phyloP scores from a whole-genome alignment of 768 basidiomycete genomes.

The Leccinum pellstonianum region DNA sequence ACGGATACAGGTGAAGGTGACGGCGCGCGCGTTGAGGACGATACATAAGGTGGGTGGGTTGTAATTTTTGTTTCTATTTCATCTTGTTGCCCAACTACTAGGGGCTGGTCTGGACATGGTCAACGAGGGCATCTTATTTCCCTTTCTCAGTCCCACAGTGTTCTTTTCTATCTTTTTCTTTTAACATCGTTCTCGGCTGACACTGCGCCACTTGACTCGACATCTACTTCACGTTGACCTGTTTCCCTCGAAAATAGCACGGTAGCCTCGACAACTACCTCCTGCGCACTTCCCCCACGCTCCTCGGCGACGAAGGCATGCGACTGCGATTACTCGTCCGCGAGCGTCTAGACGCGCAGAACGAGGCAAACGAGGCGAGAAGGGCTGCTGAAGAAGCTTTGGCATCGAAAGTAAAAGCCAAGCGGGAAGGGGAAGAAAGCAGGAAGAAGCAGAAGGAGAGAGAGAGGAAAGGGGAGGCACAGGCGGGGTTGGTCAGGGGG shows the following conservation, averaged over 20 bases:
- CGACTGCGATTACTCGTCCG: constrained; percentile 44
- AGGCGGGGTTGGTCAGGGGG: constrained; percentile 18
- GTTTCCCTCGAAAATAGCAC: constrained; percentile 37
- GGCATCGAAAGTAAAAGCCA: constrained; percentile 13
- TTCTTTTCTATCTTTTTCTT: background rate
- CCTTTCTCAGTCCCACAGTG: no score
- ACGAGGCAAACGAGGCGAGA: constrained; percentile 13
- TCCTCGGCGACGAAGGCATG: constrained; percentile 42
- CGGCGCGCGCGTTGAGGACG: constrained; percentile 72
- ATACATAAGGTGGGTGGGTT: constrained; percentile 69
- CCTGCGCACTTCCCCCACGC: constrained; percentile 41
- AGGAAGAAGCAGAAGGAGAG: constrained; percentile 5
- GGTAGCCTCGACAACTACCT: constrained; percentile 76
- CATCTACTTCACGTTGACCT: background rate
- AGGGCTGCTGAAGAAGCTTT: constrained; percentile 19
- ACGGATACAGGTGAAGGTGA: constrained; percentile 64
- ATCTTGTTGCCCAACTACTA: background rate
- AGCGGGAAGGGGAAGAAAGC: constrained; percentile 11
- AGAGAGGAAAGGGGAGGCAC: background rate
- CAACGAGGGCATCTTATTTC: no score
- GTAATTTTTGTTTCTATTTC: constrained; percentile 2
- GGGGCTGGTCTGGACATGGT: no score
- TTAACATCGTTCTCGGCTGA: background rate
- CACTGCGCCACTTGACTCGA: background rate
- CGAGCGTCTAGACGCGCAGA: constrained; percentile 29